Evolutionary conservation across 2,329 filamentous ascomycete species (phyloP).

Genomic region (Escovopsis weberi): DNA sequence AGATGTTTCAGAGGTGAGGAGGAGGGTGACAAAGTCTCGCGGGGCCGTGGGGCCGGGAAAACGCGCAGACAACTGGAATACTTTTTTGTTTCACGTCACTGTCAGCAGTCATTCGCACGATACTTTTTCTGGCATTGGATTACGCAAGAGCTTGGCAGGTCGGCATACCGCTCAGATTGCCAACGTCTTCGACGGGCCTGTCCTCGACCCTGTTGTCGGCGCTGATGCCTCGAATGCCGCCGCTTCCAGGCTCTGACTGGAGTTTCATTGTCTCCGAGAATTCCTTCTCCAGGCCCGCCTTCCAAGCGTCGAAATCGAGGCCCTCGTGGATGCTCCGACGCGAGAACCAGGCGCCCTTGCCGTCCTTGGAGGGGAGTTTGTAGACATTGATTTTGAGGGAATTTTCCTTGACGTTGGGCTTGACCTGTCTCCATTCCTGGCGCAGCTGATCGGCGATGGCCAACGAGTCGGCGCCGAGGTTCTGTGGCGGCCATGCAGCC

Average conservation of each 20-base stretch:
- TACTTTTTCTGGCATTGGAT: too few relatives aligned
- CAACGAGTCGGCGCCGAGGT: slow-evolving; percentile 33
- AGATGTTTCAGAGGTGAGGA: slow-evolving; percentile 51
- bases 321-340: slow-evolving; percentile 70
- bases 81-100: slow-evolving; percentile 24
- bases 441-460: slow-evolving; percentile 41
- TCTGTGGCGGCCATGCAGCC: too few relatives aligned
- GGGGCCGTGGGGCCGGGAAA: slow-evolving; percentile 82
- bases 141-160: background rate
- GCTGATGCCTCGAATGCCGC: slow-evolving; percentile 71
- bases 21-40: slow-evolving; percentile 71
- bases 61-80: slow-evolving; percentile 76
- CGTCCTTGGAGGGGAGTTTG: slow-evolving; percentile 66
- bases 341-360: slow-evolving; percentile 81
- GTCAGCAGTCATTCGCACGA: background rate
- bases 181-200: slow-evolving; percentile 39
- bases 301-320: slow-evolving; percentile 64
- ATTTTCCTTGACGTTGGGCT: slow-evolving; percentile 57
- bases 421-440: slow-evolving; percentile 78
- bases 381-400: slow-evolving; percentile 64
- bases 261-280: slow-evolving; percentile 60
- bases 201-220: slow-evolving; percentile 62
- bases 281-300: slow-evolving; percentile 60
- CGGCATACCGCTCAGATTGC: slow-evolving; percentile 44
- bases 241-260: slow-evolving; percentile 53